Evolutionary conservation across 305 asterid genomes (phyloP).

Genomic region (Galium porrigens): DNA sequence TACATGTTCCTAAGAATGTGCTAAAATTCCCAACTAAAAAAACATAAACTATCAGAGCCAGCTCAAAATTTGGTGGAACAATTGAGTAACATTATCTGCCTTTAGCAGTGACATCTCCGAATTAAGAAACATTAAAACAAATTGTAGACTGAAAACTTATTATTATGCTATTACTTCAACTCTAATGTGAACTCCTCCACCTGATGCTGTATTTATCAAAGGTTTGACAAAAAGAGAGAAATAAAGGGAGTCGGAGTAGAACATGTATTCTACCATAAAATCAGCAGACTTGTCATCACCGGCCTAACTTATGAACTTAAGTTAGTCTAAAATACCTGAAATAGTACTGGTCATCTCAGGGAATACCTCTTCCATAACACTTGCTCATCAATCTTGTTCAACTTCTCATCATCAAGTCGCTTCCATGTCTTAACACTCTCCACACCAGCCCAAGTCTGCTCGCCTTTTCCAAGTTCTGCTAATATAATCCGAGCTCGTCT

Average conservation of each 20-base stretch:
- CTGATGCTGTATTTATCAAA: background rate
- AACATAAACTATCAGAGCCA: no score
- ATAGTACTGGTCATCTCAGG: conserved; percentile 6
- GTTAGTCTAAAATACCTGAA: background rate
- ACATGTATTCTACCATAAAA: no score
- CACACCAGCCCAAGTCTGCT: conserved; percentile 42
- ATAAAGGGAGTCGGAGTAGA: no score
- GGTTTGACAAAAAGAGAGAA: background rate
- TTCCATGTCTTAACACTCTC: conserved; percentile 72
- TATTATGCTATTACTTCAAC: no score
- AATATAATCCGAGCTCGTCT: conserved; percentile 54
- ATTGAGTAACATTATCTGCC: no score
- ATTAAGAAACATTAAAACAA: no score
- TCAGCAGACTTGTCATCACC: no score
- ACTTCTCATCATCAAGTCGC: conserved; percentile 42
- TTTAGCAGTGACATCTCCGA: no score
- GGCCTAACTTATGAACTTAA: background rate
- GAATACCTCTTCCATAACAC: conserved; percentile 47
- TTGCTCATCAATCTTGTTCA: conserved; percentile 64
- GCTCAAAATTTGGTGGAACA: no score
- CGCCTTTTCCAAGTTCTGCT: conserved; percentile 55
- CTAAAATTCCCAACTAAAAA: no score
- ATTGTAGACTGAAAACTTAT: no score
- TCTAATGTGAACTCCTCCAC: background rate
- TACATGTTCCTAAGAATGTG: no score